Percentiles rank a stretch among this genome's conserved stretches.
These are phyloP conservation scores for Solanum sejunctum DNA, from an alignment of 257 asterid species.

Conservation along the genomic window DNA sequence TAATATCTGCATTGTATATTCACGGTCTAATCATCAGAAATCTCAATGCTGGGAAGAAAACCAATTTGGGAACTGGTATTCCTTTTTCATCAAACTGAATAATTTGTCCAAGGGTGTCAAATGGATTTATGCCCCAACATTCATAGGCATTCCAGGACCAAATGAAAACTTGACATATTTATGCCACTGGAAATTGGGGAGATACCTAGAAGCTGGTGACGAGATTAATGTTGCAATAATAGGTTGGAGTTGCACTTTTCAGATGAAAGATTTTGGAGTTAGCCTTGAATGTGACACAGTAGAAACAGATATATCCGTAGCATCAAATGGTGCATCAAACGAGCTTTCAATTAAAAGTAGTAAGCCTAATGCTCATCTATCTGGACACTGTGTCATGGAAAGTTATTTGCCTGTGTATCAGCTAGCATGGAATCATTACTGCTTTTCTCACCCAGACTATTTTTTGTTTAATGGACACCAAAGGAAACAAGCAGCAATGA, in stretches of 20 bases:
- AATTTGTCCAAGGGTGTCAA: neutral
- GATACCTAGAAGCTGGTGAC: neutral
- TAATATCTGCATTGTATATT: neutral
- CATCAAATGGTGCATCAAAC: neutral
- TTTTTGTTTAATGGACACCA: neutral
- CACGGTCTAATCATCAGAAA: neutral
- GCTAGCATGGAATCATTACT: neutral
- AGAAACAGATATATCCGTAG: neutral
- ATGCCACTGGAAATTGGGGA: constrained; percentile 5
- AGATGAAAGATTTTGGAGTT: neutral
- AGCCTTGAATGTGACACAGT: neutral
- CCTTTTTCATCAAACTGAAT: neutral
- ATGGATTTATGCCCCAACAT: constrained; percentile 7
- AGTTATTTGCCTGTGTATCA: neutral
- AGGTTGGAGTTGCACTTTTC: neutral
- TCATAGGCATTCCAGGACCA: constrained; percentile 6
- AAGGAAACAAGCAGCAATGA: neutral
- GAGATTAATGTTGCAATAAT: neutral
- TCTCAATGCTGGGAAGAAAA: neutral
- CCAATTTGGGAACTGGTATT: neutral
- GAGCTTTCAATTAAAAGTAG: neutral
- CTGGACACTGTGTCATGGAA: neutral
- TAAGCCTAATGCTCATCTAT: neutral
- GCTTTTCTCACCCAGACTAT: constrained; percentile 3
- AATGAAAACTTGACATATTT: neutral